Evolutionary conservation across 768 basidiomycete species (phyloP), one percentile per base, ranked within the genome.

Genomic region (Lyophyllum atratum): DNA sequence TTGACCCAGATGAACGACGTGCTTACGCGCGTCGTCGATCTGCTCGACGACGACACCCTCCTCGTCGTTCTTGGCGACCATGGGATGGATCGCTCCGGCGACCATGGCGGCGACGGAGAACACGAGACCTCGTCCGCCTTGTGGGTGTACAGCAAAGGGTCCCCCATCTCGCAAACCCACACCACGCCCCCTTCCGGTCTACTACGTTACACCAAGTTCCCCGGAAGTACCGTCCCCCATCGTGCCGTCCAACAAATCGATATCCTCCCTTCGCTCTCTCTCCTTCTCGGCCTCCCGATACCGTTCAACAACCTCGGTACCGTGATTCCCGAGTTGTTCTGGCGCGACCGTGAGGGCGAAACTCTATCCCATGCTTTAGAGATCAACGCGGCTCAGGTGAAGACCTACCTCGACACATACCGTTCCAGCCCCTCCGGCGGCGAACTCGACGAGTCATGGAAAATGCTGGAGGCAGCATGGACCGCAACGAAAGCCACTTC

Each of bases 241-340:
- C 84, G 95, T 17, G 77, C 79, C 10, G 81, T 96, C 52, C 90
- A 95, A 64, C 97, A 99, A 72, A 95, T 98, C 59, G 96, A 98
- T 71, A 78, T 99, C 46, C 82, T 97, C 0, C 93, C 96, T 0
- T 88, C 94, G 0, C 72, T 98, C 19, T 88, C 94, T 0, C 84
- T 98, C 17, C 83, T 97, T 15, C 85, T 98, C 10, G 96, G 97
- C 14, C 76, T 97, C 2, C 93, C 95, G 0, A 91, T 99, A 39
- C 97, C 97, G 0, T 98, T 89, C 76, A 97, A 95, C 71, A 98
- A 95, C 63, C 86, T 99, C 10, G 97, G 97, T 0, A 85, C 80
- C 4, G 74, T 97, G 57, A 92, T 99, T 28, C 96, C 97, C 0
- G 96, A 98, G 66, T 74, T 96, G 10, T 98, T 99, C 72, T 83